Conservation (phyloP, 495 filamentous ascomycete species). For the Xylaria scruposa region DNA sequence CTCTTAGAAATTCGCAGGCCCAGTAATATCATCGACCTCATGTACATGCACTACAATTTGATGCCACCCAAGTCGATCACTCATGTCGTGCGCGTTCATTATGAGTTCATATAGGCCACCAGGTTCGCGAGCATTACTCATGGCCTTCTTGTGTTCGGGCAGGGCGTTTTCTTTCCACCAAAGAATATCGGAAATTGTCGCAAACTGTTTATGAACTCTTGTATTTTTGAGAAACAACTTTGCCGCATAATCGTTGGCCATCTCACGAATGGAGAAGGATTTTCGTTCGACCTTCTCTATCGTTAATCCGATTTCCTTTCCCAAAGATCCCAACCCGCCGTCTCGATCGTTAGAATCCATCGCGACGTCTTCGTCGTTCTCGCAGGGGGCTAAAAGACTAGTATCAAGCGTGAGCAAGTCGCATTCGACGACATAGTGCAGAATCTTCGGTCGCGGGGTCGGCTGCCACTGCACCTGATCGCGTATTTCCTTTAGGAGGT, state of each 20-base stretch:
- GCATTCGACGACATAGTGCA: slow-evolving; percentile 20
- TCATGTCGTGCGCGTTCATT: slow-evolving; percentile 10
- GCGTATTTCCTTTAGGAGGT: background rate
- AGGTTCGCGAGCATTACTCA: background rate
- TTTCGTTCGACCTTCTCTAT: slow-evolving; percentile 5
- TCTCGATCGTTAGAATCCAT: background rate
- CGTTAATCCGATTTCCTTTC: background rate
- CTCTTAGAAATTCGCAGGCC: slow-evolving; percentile 22
- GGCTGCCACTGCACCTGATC: background rate
- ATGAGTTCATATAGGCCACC: slow-evolving; percentile 11
- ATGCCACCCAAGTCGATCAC: slow-evolving; percentile 12
- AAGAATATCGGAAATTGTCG: background rate
- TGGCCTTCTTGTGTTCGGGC: background rate
- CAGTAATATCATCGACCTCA: slow-evolving; percentile 22
- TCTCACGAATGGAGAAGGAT: slow-evolving; percentile 18
- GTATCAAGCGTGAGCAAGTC: slow-evolving; percentile 9
- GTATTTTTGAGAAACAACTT: slow-evolving; percentile 5
- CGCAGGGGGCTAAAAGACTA: background rate
- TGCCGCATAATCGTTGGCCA: slow-evolving; percentile 22
- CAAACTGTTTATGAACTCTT: background rate
- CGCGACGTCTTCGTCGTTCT: slow-evolving; percentile 13
- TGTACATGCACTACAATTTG: slow-evolving; percentile 10
- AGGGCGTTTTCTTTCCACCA: slow-evolving; percentile 20
- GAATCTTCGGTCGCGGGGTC: slow-evolving; percentile 5
- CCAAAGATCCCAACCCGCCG: background rate